These are phyloP conservation scores for Sphaerulina musiva DNA, from an alignment of 2,329 filamentous ascomycete genomes.

Conservation along the genomic window DNA sequence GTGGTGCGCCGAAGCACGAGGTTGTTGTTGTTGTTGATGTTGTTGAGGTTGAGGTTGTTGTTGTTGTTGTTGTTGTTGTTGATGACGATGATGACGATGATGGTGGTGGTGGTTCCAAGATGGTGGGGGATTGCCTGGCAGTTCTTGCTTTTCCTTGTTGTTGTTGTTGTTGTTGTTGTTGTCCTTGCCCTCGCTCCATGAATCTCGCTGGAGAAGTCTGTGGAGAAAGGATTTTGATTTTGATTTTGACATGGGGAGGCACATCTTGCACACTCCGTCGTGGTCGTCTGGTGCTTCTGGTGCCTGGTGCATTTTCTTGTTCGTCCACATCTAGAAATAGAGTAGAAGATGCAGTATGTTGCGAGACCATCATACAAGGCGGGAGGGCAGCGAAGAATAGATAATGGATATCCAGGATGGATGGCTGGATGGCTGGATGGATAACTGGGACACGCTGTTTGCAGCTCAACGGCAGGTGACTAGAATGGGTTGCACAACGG, in stretches of 20 bases:
- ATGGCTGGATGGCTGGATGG: no score
- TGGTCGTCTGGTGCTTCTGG: neutral
- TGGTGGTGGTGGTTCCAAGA: neutral
- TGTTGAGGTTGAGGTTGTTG: no score
- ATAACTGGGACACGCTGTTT: no score
- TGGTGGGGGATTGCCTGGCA: neutral
- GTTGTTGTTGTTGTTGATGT: neutral
- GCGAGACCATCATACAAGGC: no score
- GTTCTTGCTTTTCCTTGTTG: neutral
- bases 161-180: no score
- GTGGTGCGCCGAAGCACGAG: neutral
- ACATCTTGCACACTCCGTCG: neutral
- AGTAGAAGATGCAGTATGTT: no score
- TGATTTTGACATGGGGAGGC: constrained; percentile 7
- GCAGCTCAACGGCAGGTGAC: no score
- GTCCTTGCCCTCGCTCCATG: no score
- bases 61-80: neutral
- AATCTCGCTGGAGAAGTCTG: neutral
- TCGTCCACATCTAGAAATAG: neutral
- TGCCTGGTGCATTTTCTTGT: neutral
- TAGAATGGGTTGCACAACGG: no score
- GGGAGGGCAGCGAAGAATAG: no score
- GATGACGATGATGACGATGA: neutral
- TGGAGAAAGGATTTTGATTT: constrained; percentile 6
- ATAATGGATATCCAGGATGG: no score